Evolutionary conservation across 2,329 filamentous ascomycete species (phyloP), one percentile per base, ranked within the genome.

Genomic region (Dactylonectria estremocensis): DNA sequence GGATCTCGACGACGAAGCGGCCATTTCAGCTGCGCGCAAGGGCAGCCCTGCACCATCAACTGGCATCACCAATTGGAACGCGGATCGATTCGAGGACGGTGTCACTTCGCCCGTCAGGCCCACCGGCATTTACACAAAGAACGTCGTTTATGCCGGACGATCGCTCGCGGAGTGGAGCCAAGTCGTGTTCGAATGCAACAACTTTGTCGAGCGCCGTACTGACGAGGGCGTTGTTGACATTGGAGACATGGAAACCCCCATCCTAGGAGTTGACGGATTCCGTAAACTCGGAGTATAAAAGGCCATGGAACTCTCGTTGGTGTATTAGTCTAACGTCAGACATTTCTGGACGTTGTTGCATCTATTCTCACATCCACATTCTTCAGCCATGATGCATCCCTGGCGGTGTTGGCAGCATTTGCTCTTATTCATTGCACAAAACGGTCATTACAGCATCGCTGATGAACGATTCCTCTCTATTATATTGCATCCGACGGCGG

Each of bases 141-240:
- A 85, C 28, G 83, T 86, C 9, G 88, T 88, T 55, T 92, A 95
- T 78, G 84, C 88, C 3, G 93, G 93, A 2, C 87, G 92, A 20
- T 91, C 93, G 0, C 84, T 96, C 50, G 93, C 93, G 0, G 93
- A 96, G 79, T 96, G 93, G 93, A 85, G 87, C 20, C 83, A 93
- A 18, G 88, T 95, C 20, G 89, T 95, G 16, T 88, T 89, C 63
- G 93, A 96, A 78, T 94, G 91, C 82, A 94, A 95, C 80, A 93
- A 90, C 76, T 96, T 95, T 79, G 89, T 94, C 35, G 93, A 95
- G 66, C 86, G 93, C 52, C 87, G 93, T 61, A 90, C 90, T 58
- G 89, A 90, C 53, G 93, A 96, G 77, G 93, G 93, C 50, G 88
- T 95, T 10, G 85, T 88, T 2, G 83, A 84, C 0, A 87, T 94